phyloP scores from a whole-genome alignment of 306 rosid species.

The Quillaja saponaria region DNA sequence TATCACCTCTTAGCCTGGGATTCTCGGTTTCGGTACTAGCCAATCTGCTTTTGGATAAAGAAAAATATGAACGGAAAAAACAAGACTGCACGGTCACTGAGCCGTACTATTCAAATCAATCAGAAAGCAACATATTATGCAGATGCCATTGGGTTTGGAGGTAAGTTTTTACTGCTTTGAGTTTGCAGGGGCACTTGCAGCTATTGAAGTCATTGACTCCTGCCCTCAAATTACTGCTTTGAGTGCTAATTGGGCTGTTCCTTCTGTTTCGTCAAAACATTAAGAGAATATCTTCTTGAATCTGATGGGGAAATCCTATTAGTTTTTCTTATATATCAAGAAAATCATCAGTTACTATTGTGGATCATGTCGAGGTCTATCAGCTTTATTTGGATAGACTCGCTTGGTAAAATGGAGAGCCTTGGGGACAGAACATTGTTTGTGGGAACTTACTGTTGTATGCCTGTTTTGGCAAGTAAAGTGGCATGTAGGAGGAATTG shows the following conservation, averaged over 20 bases:
- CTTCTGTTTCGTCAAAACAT: conserved; percentile 27
- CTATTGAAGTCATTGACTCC: conserved; percentile 4
- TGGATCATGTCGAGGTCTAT: conserved; percentile 32
- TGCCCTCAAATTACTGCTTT: conserved; percentile 1
- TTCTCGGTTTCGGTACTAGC: no score
- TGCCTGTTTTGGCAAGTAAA: conserved; percentile 25
- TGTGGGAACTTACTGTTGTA: conserved; percentile 25
- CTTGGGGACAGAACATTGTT: conserved; percentile 26
- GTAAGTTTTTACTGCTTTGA: conserved; percentile 16
- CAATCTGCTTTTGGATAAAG: no score
- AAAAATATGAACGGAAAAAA: conserved; percentile 19
- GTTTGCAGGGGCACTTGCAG: conserved; percentile 18
- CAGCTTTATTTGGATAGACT: conserved; percentile 12
- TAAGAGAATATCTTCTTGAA: conserved; percentile 31
- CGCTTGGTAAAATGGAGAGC: conserved; percentile 6
- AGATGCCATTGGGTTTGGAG: conserved; percentile 30
- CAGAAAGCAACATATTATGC: conserved; percentile 4
- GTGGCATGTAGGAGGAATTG: conserved; percentile 26
- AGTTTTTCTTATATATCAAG: conserved; percentile 21
- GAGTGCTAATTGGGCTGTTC: conserved; percentile 22
- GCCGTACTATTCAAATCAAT: not conserved
- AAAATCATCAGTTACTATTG: conserved; percentile 14
- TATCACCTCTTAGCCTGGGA: not conserved
- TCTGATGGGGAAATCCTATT: conserved; percentile 30
- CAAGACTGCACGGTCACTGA: conserved; percentile 22